Base-by-base conservation (phyloP, 257 asterid genomes). In the Solanum lycopersicoides region DNA sequence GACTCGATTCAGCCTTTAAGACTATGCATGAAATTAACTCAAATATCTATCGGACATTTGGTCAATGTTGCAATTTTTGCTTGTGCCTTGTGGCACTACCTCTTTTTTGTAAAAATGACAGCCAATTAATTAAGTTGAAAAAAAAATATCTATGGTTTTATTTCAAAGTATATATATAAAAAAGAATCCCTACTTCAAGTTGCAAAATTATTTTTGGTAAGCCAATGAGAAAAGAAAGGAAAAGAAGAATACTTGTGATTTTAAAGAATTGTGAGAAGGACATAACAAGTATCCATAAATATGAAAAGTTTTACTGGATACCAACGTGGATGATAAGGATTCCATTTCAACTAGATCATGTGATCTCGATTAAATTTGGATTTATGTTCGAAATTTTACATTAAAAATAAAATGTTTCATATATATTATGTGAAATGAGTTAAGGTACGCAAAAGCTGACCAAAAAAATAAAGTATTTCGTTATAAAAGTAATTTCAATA, bases 261-360 rank as follows among this genome's bases (percentile, higher is more conserved):
- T 41, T 82, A 87, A 91, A 89, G 89, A 15, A 86, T 32, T 14
- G 37, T 88, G 92, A 89, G 85, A 87, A 82, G 79, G 91, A 89
- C 84, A 83, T 53, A 71, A 84, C 65, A 44, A 65, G 44, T 75
- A 88, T 85, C 86, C 89, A 90, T 87, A 79, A 89, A 88, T 83
- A 84, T 92, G 77, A 88, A 83, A 45, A 68, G 3, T 20, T 85
- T 88, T 83, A 88, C 87, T 75, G 87, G 91, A 65, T 28, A 47
- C 88, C 86, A 42, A 89, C 76, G 89, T 88, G 89, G 92, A 84
- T 86, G 95, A 92, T 91, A 91, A 93, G 92, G 96, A 93, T 91
- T 92, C 94, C 91, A 68, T 82, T 92, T 93, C 90, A 85, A 7
- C 47, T 82, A 89, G 42, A 76, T 76, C 66, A 73, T 47, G 86